Evolutionary conservation across 164 flowering plant species (phyloP), one percentile per base, ranked within the genome.

Genomic region (Macadamia integrifolia): DNA sequence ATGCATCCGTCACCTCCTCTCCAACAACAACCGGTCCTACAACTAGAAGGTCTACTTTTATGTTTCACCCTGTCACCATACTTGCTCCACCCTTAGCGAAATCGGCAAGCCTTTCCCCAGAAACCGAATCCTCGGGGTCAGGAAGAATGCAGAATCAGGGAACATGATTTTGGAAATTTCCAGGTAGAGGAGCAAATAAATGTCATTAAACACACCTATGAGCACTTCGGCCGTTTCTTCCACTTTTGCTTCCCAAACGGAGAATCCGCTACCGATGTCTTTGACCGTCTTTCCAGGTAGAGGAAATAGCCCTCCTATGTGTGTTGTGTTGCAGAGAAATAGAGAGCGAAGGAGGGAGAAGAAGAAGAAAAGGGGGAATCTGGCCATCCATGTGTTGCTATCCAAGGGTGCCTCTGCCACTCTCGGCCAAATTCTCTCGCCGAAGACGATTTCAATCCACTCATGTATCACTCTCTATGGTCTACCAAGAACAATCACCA

Each of bases 191-290:
- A 94, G 76, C 65, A 90, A 69, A 94, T 94, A 97, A 82, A 75
- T 71, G 82, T 30, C 3, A 76, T 87, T 48, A 94, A 92, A 72
- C 79, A 85, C 77, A 80, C 90, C 0, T 73, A 97, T n/a, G 82
- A 86, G 83, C 73, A 78, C 66, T 94, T 86, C 62, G 99, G 99
- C 61, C 70, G 99, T 46, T 94, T 94, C 79, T 94, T 86, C 65
- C 23, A 23, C 23, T 94, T 86, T 69, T 79, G 99, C 23, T 94
- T 94, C 65, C 99, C 97, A 0, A 97, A 94, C 53, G 99, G 99
- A n/a, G 99, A 94, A 44, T 94, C 99, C 2, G 99, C 97, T 13
- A 93, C 97, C 4, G 97, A 92, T 74, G 97, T 94, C 6, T 94
- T 72, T 44, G 99, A 94, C 73, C 92, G 99, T 1, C 91, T 92